phyloP scores from a whole-genome alignment of 257 asterid genomes.

The Solanum habrochaites region DNA sequence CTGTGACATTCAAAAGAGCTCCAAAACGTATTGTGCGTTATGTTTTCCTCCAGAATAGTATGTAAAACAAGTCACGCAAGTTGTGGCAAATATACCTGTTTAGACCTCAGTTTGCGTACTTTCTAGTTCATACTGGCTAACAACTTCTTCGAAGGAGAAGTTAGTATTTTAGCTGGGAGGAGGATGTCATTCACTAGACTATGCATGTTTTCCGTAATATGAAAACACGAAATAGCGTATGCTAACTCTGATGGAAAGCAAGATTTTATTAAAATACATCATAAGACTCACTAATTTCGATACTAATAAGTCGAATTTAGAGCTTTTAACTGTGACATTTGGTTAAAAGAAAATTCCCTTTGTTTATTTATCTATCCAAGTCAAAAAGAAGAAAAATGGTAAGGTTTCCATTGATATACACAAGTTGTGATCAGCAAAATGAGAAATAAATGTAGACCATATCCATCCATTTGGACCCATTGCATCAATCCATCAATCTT shows the following conservation, averaged over 20 bases:
- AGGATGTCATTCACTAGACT: background rate
- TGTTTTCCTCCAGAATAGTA: background rate
- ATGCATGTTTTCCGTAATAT: background rate
- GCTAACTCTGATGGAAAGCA: background rate
- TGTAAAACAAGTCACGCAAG: background rate
- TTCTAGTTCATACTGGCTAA: background rate
- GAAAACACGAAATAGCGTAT: background rate
- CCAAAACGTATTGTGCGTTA: background rate
- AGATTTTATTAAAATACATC: background rate
- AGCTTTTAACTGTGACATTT: background rate
- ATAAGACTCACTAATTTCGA: background rate
- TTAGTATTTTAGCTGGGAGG: background rate
- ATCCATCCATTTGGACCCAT: background rate
- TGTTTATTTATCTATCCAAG: background rate
- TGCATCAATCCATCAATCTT: conserved; percentile 29
- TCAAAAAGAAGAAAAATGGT: background rate
- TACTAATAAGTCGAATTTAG: background rate
- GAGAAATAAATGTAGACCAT: background rate
- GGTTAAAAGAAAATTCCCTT: background rate
- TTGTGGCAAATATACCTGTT: background rate
- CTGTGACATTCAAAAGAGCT: background rate
- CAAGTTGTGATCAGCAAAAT: background rate
- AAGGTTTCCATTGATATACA: background rate
- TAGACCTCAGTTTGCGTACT: background rate
- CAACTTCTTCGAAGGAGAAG: background rate